These are phyloP conservation scores for Didymella lethalis DNA, from an alignment of 2,329 filamentous ascomycete species.

Conservation along the genomic window DNA sequence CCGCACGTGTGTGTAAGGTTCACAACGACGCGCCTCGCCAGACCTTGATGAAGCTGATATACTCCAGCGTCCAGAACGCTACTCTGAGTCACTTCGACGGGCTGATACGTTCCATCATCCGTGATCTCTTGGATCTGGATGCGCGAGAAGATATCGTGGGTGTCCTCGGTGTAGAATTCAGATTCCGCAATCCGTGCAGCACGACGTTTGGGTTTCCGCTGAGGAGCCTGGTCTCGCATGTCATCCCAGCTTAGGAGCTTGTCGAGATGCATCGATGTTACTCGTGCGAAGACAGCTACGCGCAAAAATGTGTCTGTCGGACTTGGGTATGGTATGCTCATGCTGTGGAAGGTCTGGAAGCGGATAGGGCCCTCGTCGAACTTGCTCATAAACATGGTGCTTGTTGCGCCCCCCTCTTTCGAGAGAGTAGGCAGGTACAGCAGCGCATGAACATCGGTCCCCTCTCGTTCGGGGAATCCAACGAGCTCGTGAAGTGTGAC, in stretches of 20 bases:
- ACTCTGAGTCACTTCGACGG: constrained; percentile 90
- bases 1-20: constrained; percentile 92
- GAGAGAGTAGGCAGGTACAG: constrained; percentile 93
- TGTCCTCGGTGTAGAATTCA: constrained; percentile 91
- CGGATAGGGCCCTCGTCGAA: constrained; percentile 93
- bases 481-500: constrained; percentile 97
- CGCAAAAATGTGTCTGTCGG: constrained; percentile 78
- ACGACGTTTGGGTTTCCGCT: constrained; percentile 65
- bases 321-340: constrained; percentile 86
- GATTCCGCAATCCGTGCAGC: constrained; percentile 82
- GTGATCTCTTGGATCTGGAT: constrained; percentile 91
- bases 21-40: constrained; percentile 87
- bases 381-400: constrained; percentile 90
- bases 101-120: constrained; percentile 87
- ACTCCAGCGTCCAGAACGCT: constrained; percentile 85
- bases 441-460: constrained; percentile 93
- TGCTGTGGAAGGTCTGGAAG: constrained; percentile 98
- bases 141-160: constrained; percentile 88
- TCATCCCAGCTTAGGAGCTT: constrained; percentile 99
- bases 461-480: constrained; percentile 94
- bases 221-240: constrained; percentile 78
- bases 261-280: constrained; percentile 92
- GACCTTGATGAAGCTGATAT: constrained; percentile 92
- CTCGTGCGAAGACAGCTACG: constrained; percentile 89
- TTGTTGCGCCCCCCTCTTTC: constrained; percentile 85